Percentiles rank a stretch among this genome's conserved stretches.
These are phyloP conservation scores for Saturnispora halmiae DNA, from an alignment of 805 yeast genomes.

Conservation along the genomic window DNA sequence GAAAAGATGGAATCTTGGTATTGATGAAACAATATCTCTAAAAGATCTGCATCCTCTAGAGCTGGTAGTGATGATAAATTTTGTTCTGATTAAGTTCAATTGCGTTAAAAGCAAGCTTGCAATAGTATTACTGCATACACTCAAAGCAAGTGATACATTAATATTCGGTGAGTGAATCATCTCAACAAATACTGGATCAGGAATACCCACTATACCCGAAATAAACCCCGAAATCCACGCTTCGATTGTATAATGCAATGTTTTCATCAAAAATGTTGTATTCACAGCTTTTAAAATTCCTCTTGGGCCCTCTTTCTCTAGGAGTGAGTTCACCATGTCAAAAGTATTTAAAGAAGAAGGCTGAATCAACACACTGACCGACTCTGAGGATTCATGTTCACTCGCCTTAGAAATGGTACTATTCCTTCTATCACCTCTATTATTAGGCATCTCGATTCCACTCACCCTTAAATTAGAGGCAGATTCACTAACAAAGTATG, in stretches of 20 bases:
- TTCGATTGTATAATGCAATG: constrained; percentile 66
- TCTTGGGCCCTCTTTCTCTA: constrained; percentile 61
- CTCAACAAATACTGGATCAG: constrained; percentile 84
- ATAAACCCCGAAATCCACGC: constrained; percentile 89
- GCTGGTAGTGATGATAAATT: constrained; percentile 52
- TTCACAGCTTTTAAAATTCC: constrained; percentile 69
- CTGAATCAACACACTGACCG: constrained; percentile 25
- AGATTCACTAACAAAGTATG: constrained; percentile 23
- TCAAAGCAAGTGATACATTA: constrained; percentile 51
- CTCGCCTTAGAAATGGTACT: constrained; percentile 10
- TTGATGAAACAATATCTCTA: constrained; percentile 49
- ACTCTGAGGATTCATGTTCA: background rate
- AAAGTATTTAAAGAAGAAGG: constrained; percentile 56
- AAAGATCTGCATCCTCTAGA: constrained; percentile 51
- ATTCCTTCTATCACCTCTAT: constrained; percentile 13
- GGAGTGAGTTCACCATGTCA: constrained; percentile 55
- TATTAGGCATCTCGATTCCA: constrained; percentile 23
- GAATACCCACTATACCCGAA: constrained; percentile 71
- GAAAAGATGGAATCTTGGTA: constrained; percentile 36
- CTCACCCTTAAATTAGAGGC: constrained; percentile 22
- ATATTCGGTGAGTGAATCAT: constrained; percentile 75
- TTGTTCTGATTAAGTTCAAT: constrained; percentile 69
- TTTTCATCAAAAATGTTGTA: constrained; percentile 69
- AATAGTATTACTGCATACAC: constrained; percentile 60
- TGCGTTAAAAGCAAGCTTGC: constrained; percentile 74